Base-by-base conservation (phyloP, 371 early-diverging fungal species). In the Batrachochytrium dendrobatidis region DNA sequence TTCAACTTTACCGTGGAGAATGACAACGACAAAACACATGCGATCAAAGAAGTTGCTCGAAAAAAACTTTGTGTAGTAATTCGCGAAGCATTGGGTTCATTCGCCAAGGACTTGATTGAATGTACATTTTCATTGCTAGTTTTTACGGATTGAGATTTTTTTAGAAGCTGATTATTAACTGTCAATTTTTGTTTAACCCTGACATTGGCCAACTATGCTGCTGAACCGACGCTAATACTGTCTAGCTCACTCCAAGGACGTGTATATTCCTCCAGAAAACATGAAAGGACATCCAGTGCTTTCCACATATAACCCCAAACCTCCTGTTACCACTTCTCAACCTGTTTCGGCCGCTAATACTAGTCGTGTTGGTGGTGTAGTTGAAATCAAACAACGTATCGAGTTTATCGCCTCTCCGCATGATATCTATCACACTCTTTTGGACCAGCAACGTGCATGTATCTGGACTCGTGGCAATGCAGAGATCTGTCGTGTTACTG, bases 401-500 rank as follows among this genome's bases (percentile, higher is more conserved):
- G 94, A 95, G 66, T 89, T 96, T 68, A 85, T 87, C 64, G 88
- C 92, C 33, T 85, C 91, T n/a, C 89, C 91, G 0, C 73, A 77
- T 20, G 92, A 94, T 56, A 59, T 96, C 15, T 95, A 83, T 66
- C 83, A 84, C 45, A 84, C 87, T 0, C 75, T 95, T 35, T 69
- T 89, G 52, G 87, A 94, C 67, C 68, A 81, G 34, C 79, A 76
- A 45, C 81, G 89, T 33, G 91, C 89, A 46, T 65, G 69, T 10
- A 79, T 75, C 34, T 96, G 97, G 97, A 85, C 94, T 0, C 81
- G 94, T 33, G 65, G 63, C 26, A 53, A 53, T 28, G 71, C 70
- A n/a, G 53, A 64, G 34, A 56, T 77, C 30, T 67, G 76, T 4
- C 72, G 73, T 62, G 72, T 81, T 58, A 77, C 76, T 46, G 89